These are phyloP conservation scores for Arachnopeziza araneosa DNA, from an alignment of 2,329 filamentous ascomycete genomes.

Conservation along the genomic window DNA sequence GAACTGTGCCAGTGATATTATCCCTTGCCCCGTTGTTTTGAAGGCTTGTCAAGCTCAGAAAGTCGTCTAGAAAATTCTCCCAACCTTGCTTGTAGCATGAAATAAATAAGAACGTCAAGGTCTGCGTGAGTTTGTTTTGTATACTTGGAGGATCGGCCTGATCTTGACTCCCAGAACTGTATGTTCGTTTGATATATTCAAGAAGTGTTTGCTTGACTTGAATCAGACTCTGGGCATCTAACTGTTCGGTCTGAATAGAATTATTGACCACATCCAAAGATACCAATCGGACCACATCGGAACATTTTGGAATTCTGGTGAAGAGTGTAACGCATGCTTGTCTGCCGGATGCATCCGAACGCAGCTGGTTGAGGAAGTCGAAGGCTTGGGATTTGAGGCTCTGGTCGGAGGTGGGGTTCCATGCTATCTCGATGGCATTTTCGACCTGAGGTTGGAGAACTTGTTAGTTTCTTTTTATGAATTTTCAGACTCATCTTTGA, in stretches of 20 bases:
- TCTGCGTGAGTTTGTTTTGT: conserved; percentile 97
- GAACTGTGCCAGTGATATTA: conserved; percentile 69
- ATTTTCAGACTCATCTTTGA: background rate
- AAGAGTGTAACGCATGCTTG: conserved; percentile 85
- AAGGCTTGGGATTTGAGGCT: conserved; percentile 76
- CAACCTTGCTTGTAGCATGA: conserved; percentile 80
- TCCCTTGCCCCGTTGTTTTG: conserved; percentile 55
- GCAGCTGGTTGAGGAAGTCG: conserved; percentile 72
- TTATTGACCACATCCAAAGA: conserved; percentile 91
- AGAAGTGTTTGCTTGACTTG: conserved; percentile 78
- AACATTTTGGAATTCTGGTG: conserved; percentile 66
- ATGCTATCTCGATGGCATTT: conserved; percentile 92
- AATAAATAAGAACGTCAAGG: conserved; percentile 88
- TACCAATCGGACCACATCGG: conserved; percentile 82
- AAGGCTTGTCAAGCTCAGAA: conserved; percentile 66
- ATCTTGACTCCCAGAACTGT: conserved; percentile 51
- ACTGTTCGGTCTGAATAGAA: conserved; percentile 72
- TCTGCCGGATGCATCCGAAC: conserved; percentile 80
- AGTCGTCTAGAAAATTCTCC: conserved; percentile 87
- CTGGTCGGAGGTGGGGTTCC: conserved; percentile 71
- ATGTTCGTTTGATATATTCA: conserved; percentile 72
- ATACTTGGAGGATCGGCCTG: conserved; percentile 67
- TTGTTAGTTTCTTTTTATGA: conserved; percentile 11
- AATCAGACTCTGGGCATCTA: conserved; percentile 66
- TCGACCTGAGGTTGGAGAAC: conserved; percentile 62